A percentile compares a stretch with the other conserved stretches of the same genome.
Conservation (phyloP, 208 protist species). For the Leishmania guyanensis region DNA sequence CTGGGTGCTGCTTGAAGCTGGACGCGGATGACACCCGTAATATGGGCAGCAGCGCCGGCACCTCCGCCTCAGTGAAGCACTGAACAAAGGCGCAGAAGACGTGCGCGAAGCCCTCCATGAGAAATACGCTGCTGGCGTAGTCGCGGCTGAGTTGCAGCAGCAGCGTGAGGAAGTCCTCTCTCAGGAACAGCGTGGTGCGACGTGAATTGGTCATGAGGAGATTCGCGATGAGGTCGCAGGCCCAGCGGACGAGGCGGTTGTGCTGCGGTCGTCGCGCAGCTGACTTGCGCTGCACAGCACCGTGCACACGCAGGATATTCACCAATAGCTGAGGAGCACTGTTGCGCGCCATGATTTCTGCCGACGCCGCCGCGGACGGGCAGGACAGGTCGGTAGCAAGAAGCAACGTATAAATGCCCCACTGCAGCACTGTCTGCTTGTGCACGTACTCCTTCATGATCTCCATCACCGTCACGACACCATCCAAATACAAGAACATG, state of each 20-base stretch:
- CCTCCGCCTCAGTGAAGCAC: conserved; percentile 22
- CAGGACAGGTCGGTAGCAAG: conserved; percentile 43
- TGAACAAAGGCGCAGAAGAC: conserved; percentile 32
- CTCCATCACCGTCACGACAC: conserved; percentile 75
- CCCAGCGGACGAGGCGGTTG: conserved; percentile 44
- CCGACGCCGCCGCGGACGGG: conserved; percentile 30
- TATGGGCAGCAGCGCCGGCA: neutral
- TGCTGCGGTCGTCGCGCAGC: conserved; percentile 18
- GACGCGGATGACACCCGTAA: neutral
- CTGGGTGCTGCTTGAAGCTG: neutral
- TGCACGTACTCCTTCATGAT: conserved; percentile 84
- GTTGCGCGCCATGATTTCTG: conserved; percentile 44
- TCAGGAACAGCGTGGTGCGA: conserved; percentile 38
- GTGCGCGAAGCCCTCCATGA: conserved; percentile 25
- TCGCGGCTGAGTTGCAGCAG: conserved; percentile 45
- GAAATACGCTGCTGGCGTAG: conserved; percentile 24
- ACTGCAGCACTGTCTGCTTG: conserved; percentile 61
- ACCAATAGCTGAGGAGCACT: conserved; percentile 61
- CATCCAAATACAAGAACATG: conserved; percentile 71
- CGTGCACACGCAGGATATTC: conserved; percentile 58
- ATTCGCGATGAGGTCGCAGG: conserved; percentile 50
- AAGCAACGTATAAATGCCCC: conserved; percentile 66
- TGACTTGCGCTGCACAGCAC: conserved; percentile 20
- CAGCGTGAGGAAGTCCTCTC: conserved; percentile 45
- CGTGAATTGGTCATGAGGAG: conserved; percentile 30